Evolutionary conservation across 257 asterid species (phyloP).

Genomic region (Plantago elongata): DNA sequence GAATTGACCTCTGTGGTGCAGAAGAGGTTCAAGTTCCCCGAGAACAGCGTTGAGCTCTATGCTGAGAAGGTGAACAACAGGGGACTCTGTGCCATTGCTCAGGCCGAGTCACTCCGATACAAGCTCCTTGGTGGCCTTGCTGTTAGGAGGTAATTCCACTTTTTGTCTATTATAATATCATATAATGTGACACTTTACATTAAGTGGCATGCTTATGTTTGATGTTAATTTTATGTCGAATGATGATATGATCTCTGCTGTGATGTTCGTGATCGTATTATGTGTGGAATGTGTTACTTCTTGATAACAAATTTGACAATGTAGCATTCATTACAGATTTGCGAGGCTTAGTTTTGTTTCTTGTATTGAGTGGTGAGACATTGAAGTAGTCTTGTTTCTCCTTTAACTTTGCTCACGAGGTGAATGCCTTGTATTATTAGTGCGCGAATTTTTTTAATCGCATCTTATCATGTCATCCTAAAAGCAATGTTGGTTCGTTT

Average conservation of each 20-base stretch:
- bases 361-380: no score
- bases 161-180: background rate
- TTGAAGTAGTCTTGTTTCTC: no score
- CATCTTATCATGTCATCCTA: constrained; percentile 16
- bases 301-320: no score
- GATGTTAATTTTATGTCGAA: background rate
- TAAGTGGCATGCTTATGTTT: background rate
- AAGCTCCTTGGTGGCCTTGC: constrained; percentile 57
- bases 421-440: no score
- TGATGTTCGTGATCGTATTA: no score
- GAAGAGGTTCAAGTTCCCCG: constrained; percentile 59
- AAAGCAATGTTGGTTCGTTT: constrained; percentile 13
- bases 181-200: background rate
- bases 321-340: no score
- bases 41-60: constrained; percentile 51
- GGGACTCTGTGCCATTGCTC: constrained; percentile 54
- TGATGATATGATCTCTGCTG: background rate
- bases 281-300: no score
- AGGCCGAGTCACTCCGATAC: constrained; percentile 50
- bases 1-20: constrained; percentile 62
- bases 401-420: no score
- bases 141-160: constrained; percentile 31
- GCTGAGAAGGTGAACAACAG: constrained; percentile 59
- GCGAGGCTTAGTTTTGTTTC: no score
- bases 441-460: no score